A percentile compares a stretch with the other conserved stretches of the same genome.
Conservation (phyloP, 352 stramenopile genomes). For the Lagenidium giganteum region DNA sequence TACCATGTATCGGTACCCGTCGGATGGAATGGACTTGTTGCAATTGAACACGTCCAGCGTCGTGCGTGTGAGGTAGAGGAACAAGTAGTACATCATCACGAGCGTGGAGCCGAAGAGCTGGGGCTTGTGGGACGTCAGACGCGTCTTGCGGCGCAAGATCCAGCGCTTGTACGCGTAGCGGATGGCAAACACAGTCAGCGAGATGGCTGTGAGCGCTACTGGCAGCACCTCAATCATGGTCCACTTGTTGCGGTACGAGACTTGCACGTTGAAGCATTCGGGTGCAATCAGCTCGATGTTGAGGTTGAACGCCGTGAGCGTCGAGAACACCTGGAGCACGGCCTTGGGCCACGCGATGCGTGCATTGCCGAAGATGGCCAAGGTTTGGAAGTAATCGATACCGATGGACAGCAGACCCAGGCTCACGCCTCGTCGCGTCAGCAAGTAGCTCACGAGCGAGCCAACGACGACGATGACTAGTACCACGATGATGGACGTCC, state of each 20-base stretch:
- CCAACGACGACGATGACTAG: conserved; percentile 41
- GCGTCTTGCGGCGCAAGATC: conserved; percentile 39
- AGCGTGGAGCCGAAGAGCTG: conserved; percentile 66
- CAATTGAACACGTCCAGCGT: conserved; percentile 82
- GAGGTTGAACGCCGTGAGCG: conserved; percentile 75
- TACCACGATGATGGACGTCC: conserved; percentile 44
- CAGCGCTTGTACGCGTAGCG: conserved; percentile 61
- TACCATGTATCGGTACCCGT: conserved; percentile 73
- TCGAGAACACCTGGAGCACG: conserved; percentile 59
- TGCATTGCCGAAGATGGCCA: conserved; percentile 75
- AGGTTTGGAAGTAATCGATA: conserved; percentile 85
- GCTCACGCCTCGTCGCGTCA: conserved; percentile 58
- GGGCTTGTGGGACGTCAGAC: conserved; percentile 56
- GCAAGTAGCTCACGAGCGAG: conserved; percentile 44
- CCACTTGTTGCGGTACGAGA: conserved; percentile 77
- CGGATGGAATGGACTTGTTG: conserved; percentile 44
- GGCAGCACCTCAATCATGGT: conserved; percentile 54
- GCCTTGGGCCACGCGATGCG: conserved; percentile 59
- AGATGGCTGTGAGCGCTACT: conserved; percentile 30
- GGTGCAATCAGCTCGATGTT: conserved; percentile 80
- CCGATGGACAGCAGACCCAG: conserved; percentile 73
- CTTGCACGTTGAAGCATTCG: conserved; percentile 69
- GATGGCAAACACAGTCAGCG: conserved; percentile 37
- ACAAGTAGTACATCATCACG: conserved; percentile 84
- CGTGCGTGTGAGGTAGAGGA: conserved; percentile 69